A percentile compares a stretch with the other conserved stretches of the same genome.
Evolutionary conservation across 2,329 filamentous ascomycete genomes (phyloP).

Genomic region (Pseudocercospora fijiensis): DNA sequence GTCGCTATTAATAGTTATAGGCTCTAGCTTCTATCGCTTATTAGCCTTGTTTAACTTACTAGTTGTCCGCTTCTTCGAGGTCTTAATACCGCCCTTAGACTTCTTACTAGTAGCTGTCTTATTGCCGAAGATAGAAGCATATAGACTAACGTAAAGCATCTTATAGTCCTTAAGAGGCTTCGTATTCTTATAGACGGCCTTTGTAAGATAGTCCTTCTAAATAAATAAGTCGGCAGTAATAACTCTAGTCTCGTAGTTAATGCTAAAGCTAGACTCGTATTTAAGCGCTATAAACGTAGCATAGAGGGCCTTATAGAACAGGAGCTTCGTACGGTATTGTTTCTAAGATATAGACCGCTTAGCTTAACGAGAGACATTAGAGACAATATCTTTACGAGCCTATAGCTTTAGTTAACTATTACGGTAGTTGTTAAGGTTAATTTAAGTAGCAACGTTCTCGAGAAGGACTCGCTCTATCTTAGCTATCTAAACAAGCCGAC

Average conservation of each 20-base stretch:
- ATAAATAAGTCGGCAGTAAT: neutral
- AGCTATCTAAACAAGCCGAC: neutral
- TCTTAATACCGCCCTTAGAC: neutral
- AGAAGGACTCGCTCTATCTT: neutral
- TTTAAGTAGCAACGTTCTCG: neutral
- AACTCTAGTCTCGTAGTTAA: neutral
- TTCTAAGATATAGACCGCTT: neutral
- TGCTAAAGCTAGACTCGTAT: neutral
- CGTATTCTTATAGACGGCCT: neutral
- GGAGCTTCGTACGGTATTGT: neutral
- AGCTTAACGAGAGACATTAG: neutral
- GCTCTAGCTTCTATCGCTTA: neutral
- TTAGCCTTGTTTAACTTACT: neutral
- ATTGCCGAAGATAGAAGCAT: neutral
- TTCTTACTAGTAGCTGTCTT: neutral
- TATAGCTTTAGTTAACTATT: neutral
- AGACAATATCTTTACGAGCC: neutral
- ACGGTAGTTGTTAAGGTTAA: neutral
- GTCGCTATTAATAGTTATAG: neutral
- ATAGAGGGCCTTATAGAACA: neutral
- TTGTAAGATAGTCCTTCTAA: neutral
- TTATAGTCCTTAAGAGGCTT: neutral
- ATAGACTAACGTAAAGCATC: neutral
- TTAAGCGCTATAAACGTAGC: neutral
- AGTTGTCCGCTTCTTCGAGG: neutral